Conservation (phyloP, 768 basidiomycete genomes). For the Erythrobasidium yunnanense region DNA sequence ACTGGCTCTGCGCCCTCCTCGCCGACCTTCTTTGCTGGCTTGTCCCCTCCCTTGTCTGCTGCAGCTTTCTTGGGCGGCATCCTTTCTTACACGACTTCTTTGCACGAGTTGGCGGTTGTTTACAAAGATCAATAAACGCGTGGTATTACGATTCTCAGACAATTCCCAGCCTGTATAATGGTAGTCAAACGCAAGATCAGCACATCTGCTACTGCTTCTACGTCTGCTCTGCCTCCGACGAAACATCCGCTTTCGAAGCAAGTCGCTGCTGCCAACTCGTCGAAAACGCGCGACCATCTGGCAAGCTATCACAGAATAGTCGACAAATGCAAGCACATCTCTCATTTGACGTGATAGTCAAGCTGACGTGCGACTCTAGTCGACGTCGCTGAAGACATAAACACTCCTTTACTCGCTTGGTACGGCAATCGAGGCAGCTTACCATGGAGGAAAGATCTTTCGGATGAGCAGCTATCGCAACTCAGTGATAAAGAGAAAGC, state of each 20-base stretch:
- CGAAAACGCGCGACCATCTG: conserved; percentile 15
- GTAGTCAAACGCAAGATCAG: conserved; percentile 1
- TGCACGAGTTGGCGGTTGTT: no score
- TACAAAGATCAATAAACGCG: background rate
- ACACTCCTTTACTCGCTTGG: conserved; percentile 15
- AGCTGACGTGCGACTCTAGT: background rate
- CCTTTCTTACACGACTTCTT: no score
- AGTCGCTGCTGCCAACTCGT: background rate
- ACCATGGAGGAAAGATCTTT: conserved; percentile 69
- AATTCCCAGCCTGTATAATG: background rate
- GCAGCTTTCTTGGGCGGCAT: conserved; percentile 20
- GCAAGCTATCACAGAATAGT: conserved; percentile 11
- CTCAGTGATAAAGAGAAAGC: conserved; percentile 53
- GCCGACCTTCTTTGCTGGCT: conserved; percentile 1
- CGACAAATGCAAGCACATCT: background rate
- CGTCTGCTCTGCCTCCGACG: background rate
- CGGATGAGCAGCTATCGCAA: conserved; percentile 49
- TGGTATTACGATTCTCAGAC: background rate
- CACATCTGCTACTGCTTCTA: background rate
- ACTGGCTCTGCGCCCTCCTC: conserved; percentile 5
- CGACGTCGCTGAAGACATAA: conserved; percentile 5
- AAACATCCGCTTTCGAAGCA: background rate
- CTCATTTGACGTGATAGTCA: background rate
- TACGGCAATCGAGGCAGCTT: conserved; percentile 52
- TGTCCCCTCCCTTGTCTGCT: background rate